phyloP scores from a whole-genome alignment of 495 filamentous ascomycete species.

The Penicillium nucicola region DNA sequence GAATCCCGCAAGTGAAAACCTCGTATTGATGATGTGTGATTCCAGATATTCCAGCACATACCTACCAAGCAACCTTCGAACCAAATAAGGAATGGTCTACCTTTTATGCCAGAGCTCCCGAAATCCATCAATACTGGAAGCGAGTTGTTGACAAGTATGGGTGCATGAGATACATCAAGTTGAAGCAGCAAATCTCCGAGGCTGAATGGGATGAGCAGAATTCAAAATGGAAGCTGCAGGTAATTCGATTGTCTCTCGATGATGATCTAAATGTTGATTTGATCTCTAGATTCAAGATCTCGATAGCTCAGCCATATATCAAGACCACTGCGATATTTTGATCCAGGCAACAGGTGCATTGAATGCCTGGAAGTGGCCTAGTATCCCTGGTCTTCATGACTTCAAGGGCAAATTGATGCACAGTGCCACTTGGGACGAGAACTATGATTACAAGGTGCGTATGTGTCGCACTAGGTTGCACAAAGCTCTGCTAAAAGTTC shows the following conservation, averaged over 20 bases:
- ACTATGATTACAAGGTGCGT: constrained; percentile 30
- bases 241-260: constrained; percentile 4
- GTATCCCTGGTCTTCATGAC: constrained; percentile 49
- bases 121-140: constrained; percentile 59
- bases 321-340: constrained; percentile 52
- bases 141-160: constrained; percentile 41
- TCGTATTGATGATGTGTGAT: too few relatives aligned
- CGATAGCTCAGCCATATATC: constrained; percentile 26
- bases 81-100: constrained; percentile 57
- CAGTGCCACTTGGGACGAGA: constrained; percentile 50
- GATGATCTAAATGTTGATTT: background rate
- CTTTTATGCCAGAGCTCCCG: constrained; percentile 53
- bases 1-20: background rate
- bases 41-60: constrained; percentile 45
- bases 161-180: constrained; percentile 35
- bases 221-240: constrained; percentile 47
- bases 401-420: constrained; percentile 56
- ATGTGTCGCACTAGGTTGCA: too few relatives aligned
- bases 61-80: constrained; percentile 52
- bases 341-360: constrained; percentile 55
- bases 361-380: constrained; percentile 56
- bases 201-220: constrained; percentile 38
- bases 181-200: constrained; percentile 33
- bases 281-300: constrained; percentile 37
- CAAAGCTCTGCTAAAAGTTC: too few relatives aligned